Evolutionary conservation across 1,284 basidiomycete genomes (phyloP).

Genomic region (Trametes sp.): DNA sequence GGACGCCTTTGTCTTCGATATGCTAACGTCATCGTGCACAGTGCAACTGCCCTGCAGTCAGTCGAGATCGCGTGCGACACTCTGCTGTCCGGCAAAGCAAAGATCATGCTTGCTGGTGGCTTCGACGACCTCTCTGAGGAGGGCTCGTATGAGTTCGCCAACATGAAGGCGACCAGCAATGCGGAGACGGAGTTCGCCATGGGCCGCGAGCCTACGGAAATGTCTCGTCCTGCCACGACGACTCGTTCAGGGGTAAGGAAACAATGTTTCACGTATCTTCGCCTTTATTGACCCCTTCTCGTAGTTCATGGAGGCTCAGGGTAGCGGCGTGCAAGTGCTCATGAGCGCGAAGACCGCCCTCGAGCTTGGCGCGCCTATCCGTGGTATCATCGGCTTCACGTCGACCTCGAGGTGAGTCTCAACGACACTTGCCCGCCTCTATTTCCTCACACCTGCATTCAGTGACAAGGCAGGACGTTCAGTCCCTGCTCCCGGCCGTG

Average conservation of each 20-base stretch:
- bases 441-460: conserved; percentile 27
- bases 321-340: conserved; percentile 94
- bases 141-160: conserved; percentile 96
- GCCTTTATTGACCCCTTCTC: conserved; percentile 15
- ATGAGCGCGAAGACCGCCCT: conserved; percentile 98
- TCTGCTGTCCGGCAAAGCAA: conserved; percentile 94
- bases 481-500: conserved; percentile 92
- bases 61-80: conserved; percentile 98
- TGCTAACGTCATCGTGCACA: conserved; percentile 39
- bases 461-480: conserved; percentile 96
- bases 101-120: conserved; percentile 99
- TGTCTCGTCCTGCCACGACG: conserved; percentile 97
- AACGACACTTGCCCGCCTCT: background rate
- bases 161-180: conserved; percentile 99
- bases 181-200: conserved; percentile 97
- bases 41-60: conserved; percentile 96
- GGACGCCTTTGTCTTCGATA: background rate
- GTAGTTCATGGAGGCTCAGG: conserved; percentile 98
- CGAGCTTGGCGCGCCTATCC: conserved; percentile 93
- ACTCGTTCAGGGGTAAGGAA: conserved; percentile 86
- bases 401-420: conserved; percentile 90
- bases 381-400: conserved; percentile 93
- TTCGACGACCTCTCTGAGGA: conserved; percentile 99
- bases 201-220: conserved; percentile 98
- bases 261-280: background rate